Base-by-base conservation (phyloP, 805 yeast genomes). In the Kregervanrija delftensis region DNA sequence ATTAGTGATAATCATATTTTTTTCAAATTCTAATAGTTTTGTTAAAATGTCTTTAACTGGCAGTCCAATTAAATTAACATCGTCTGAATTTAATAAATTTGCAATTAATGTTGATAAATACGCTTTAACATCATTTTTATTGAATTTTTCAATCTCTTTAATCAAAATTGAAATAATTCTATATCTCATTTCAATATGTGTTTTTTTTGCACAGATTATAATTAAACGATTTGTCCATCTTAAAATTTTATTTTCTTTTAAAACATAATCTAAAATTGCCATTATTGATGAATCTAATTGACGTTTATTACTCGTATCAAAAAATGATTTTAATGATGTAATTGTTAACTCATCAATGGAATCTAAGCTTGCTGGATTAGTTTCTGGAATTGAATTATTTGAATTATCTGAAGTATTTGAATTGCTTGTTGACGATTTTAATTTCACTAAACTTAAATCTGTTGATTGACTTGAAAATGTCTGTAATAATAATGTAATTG, bases 11-110 rank as follows among this genome's bases (percentile, higher is more conserved):
- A 61, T 49, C 37, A 55, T 47, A 12, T 52, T 46, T 10, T 59
- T 56, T 54, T 83, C 86, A 39, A 78, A 67, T 10, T 63, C 58
- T 37, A 84, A 61, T 6, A 85, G 57, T 45, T 74, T 78, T 49
- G 81, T 77, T 59, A 85, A 71, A 34, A 86, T 74, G 59, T 90
- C 98, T 34, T 88, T 71, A 5, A 89, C 85, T 10, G 96, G 84
- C 38, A 93, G 67, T 0, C 97, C 97, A 49, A 89, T 83, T 73
- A 91, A 78, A 59, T 84, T 87, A 36, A 87, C 87, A 35, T 81
- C 81, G 38, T 56, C 58, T 0, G 93, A 82, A 1, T 83, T 72
- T n/a, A 90, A 68, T 30, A 88, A 64, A 11, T 82, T 81, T 9
- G 65, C 53, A 3, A 59, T 52, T 38, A 58, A 41, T 14, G 53